Evolutionary conservation across 768 basidiomycete genomes (phyloP), one percentile per base, ranked within the genome.

Genomic region (Amanita subjunquillea): DNA sequence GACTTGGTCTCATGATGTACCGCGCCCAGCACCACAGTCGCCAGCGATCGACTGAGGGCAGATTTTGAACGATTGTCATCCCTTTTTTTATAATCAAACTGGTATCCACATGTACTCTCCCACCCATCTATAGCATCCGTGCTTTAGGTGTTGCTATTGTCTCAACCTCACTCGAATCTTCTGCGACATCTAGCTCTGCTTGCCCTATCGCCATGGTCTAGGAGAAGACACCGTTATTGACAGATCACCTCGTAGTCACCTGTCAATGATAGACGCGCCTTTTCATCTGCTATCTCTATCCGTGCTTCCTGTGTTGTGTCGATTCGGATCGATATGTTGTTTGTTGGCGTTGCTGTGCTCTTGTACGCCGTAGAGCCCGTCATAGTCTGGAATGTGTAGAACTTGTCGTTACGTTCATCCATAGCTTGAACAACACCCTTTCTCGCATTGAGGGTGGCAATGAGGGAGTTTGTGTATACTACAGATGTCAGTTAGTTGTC

Each of bases 391-490:
- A 73, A 6, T 71, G 59, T n/a, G 67, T 68, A 25, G 70, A 38
- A 50, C 71, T 65, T 73, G 41, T 71, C 64, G 10, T 72, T 62
- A 12, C 23, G 30, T 2, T 63, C 68, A 41, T 72, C 71, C 2
- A 63, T 65, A 0, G 69, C 58, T 6, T 63, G 67, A 32, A 71
- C 70, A 45, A 80, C 70, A 63, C 66, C 68, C 52, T 72, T 74
- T 3, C 79, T 69, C 5, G 76, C 76, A 47, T 82, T 82, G 49
- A 81, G 70, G 0, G 79, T 80, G 0, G 78, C 78, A 9, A 82
- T 70, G 20, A 82, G 73, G 7, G 78, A 73, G 59, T 80, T 82
- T 41, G 76, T 74, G 59, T 81, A 82, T 3, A 82, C 79, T 81
- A 5, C 17, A 7, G 17, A 30, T 25, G 22, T 27, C 17, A 51